Evolutionary conservation across 2,329 filamentous ascomycete species (phyloP).

Genomic region (Elsinoe perseae): DNA sequence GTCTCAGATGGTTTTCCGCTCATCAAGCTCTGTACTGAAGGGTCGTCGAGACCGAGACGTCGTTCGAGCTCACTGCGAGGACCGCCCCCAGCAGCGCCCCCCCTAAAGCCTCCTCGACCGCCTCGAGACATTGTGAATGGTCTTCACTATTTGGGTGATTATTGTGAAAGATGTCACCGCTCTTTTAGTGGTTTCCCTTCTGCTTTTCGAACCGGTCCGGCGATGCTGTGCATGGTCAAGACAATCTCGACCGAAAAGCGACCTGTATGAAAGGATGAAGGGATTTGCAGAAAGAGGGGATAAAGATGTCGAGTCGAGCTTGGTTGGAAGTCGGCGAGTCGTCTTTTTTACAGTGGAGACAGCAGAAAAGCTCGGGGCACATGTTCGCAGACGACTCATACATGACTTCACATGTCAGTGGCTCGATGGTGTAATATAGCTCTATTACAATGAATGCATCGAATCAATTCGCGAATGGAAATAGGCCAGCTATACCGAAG

Average conservation of each 20-base stretch:
- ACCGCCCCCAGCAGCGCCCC: constrained; percentile 25
- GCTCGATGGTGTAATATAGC: too few species aligned
- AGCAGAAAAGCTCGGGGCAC: constrained; percentile 6
- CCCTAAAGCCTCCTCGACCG: constrained; percentile 27
- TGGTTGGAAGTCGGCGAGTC: not conserved
- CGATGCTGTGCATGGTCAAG: not conserved
- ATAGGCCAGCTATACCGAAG: too few species aligned
- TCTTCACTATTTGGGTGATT: not conserved
- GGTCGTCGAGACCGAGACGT: constrained; percentile 31
- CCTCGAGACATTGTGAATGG: constrained; percentile 25
- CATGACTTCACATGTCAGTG: not conserved
- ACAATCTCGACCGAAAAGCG: not conserved
- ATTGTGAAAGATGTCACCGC: not conserved
- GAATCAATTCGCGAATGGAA: too few species aligned
- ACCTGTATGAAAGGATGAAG: not conserved
- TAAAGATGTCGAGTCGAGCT: not conserved
- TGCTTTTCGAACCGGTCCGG: not conserved
- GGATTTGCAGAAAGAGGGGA: not conserved
- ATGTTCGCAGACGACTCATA: not conserved
- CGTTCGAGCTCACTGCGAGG: constrained; percentile 30
- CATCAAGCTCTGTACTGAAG: constrained; percentile 29
- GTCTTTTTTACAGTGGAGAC: constrained; percentile 12
- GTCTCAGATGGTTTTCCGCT: constrained; percentile 33
- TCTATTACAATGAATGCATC: too few species aligned
- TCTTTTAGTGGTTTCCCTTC: not conserved